Base-by-base conservation (phyloP, 768 basidiomycete genomes). In the Suillus sp. region DNA sequence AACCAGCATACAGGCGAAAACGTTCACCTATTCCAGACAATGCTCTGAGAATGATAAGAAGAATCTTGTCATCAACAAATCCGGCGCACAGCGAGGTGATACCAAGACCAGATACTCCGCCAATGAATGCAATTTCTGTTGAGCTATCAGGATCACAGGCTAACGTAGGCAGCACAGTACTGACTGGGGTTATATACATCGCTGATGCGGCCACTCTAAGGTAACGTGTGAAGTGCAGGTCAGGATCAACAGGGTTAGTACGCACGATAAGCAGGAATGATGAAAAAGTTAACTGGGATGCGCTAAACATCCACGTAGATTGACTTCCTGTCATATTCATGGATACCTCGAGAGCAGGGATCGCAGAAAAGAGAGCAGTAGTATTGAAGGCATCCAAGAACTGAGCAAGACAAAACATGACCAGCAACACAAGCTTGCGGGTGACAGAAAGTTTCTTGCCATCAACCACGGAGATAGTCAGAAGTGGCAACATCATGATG, bases 11-110 rank as follows among this genome's bases (percentile, higher is more conserved):
- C 0, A 27, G 6, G 34, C 11, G 32, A 14, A 38, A 27, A 60
- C n/a, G 67, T 71, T 61, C 51, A 80, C 83, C 77, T 42, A 81
- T 75, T n/a, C 86, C 86, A 66, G 75, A 80, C 11, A 87, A 54
- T 3, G 81, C 85, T 66, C 86, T 78, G 0, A 87, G 69, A 50
- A 85, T 75, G 40, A 86, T 75, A 48, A 87, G 74, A 0, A 74
- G 75, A 59, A 85, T 78, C 65, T 83, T 80, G 68, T 78, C 74
- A 18, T 74, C 63, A 35, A 77, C 73, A 63, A 86, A 86, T 22
- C 84, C 84, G 22, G 74, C 76, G 25, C 76, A 75, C 18, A 86
- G 64, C 16, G 80, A 78, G 30, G 83, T 70, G 35, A 82, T 56
- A 3, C 82, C 82, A 16, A 87, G 71, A 4, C 65, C 63, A n/a